Evolutionary conservation across 1,284 basidiomycete genomes (phyloP), one percentile per base, ranked within the genome.

Genomic region (Meira nashicola): DNA sequence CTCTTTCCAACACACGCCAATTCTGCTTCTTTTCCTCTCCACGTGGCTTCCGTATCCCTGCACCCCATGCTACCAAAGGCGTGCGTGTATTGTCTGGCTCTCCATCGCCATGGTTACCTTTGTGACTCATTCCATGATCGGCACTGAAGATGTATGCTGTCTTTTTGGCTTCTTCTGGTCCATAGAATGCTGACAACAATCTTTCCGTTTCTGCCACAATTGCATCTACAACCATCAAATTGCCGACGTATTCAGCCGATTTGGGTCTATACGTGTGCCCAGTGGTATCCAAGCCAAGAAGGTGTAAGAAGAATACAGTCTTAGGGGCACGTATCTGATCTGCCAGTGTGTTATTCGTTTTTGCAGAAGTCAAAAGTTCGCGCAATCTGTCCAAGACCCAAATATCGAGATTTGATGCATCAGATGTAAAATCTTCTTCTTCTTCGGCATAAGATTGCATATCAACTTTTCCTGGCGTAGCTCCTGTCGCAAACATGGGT

Each of bases 81-180:
- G 90, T 92, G 21, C 89, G 85, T 5, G 90, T 92, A 67, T 88
- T 91, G 76, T 92, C 89, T 0, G 89, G 90, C 67, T 92, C 86
- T 33, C 90, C 90, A 69, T 93, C 90, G 2, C 90, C 90, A 64
- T 93, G 90, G 71, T 92, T 93, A 25, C 90, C 90, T 58, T 91
- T 88, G 46, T 83, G 84, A 8, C 87, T 89, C 90, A 93, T 93
- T 5, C 90, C 90, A 74, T 93, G 90, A 75, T 93, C 90, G 0
- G 91, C 89, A 2, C 89, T 92, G 74, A 93, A 92, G 43, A 93
- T 79, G 70, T 84, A 93, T 41, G 85, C 86, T 0, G 90, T 92
- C 54, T 86, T 83, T 12, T 49, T 25, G 15, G 11, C 25, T 38
- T 53, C 44, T 14, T 52, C 48, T 2, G 8, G 28, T 5, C 63